Percentiles rank a stretch among this genome's conserved stretches.
These are phyloP conservation scores for Angomonas deanei DNA, from an alignment of 208 protist species.

Conservation along the genomic window DNA sequence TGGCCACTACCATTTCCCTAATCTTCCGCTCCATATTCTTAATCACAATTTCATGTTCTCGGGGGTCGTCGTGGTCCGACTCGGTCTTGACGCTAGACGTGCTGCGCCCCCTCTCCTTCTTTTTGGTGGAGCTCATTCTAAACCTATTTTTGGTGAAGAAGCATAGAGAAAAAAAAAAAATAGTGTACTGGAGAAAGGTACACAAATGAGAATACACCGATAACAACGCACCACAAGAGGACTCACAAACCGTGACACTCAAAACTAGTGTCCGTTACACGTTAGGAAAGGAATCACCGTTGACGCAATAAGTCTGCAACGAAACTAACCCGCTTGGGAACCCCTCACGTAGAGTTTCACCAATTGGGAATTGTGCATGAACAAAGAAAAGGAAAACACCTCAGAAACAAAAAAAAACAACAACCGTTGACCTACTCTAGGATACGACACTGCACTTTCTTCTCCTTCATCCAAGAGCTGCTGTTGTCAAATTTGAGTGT, in stretches of 20 bases:
- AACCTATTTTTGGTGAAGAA: neutral
- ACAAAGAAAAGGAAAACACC: too few relatives aligned
- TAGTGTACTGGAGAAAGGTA: too few relatives aligned
- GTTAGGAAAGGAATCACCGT: too few relatives aligned
- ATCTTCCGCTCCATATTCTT: neutral
- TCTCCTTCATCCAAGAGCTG: constrained; percentile 33
- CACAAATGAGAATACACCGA: too few relatives aligned
- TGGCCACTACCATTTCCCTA: neutral
- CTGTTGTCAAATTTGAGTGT: constrained; percentile 30
- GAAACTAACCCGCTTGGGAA: too few relatives aligned
- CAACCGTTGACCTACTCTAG: constrained; percentile 6
- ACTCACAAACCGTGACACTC: too few relatives aligned
- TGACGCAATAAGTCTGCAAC: too few relatives aligned
- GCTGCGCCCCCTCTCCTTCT: neutral
- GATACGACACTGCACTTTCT: constrained; percentile 24
- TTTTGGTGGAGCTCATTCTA: neutral
- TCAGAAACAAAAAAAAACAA: too few relatives aligned
- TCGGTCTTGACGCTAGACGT: neutral
- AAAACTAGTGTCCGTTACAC: too few relatives aligned
- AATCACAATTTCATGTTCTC: neutral
- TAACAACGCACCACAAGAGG: too few relatives aligned
- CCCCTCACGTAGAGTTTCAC: too few relatives aligned
- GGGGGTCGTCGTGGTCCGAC: neutral
- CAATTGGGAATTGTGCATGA: too few relatives aligned
- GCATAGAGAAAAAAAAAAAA: constrained; percentile 1